Evolutionary conservation across 331 rosid species (phyloP).

Genomic region (Rhamnella rubrinervis): DNA sequence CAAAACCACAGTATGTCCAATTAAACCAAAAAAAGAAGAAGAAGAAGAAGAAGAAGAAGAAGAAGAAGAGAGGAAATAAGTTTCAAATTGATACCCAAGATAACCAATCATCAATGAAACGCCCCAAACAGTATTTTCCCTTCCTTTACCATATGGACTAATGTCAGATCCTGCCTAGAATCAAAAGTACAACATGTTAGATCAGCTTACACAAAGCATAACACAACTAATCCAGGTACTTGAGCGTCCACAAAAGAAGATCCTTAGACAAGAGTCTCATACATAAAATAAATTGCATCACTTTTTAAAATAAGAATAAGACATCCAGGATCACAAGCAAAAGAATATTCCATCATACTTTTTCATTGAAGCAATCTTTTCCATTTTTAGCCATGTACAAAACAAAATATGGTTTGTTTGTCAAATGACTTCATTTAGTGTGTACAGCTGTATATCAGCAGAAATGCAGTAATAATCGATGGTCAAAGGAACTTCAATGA

Average conservation of each 20-base stretch:
- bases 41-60: too few species aligned
- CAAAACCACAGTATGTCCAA: background rate
- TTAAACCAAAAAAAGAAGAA: background rate
- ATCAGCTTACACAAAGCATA: constrained; percentile 23
- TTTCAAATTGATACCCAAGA: constrained; percentile 71
- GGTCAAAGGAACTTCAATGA: background rate
- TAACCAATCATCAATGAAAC: constrained; percentile 82
- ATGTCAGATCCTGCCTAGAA: constrained; percentile 81
- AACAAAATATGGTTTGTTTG: background rate
- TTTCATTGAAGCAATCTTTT: background rate
- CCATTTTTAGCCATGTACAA: background rate
- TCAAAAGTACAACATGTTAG: constrained; percentile 25
- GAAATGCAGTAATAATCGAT: background rate
- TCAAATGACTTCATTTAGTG: background rate
- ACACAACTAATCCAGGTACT: background rate
- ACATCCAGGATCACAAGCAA: background rate
- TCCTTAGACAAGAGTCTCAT: constrained; percentile 15
- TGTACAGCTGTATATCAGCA: background rate
- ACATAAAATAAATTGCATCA: background rate
- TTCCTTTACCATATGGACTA: constrained; percentile 76
- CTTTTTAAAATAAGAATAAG: background rate
- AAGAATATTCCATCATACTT: background rate
- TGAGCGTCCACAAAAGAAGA: constrained; percentile 19
- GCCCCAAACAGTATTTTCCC: constrained; percentile 98
- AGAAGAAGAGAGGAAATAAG: constrained; percentile 13